A percentile compares a stretch with the other conserved stretches of the same genome.
Conservation (phyloP, 169 alveolate genomes). For the Plasmodium gonderi region DNA sequence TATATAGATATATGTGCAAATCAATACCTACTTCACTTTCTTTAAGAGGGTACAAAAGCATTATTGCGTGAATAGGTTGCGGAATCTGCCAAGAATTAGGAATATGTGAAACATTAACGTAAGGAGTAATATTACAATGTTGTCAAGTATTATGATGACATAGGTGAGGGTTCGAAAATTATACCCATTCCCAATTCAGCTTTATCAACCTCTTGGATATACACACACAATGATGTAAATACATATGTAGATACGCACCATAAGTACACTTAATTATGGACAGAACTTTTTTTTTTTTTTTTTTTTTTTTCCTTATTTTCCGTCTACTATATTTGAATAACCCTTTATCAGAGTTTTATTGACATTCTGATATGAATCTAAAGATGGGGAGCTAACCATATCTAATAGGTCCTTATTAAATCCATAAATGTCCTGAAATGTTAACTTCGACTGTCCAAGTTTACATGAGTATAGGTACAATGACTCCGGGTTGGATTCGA, state of each 20-base stretch:
- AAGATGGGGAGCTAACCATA: slow-evolving; percentile 35
- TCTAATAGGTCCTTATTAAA: slow-evolving; percentile 40
- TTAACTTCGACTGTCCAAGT: slow-evolving; percentile 53
- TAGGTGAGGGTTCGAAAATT: not conserved
- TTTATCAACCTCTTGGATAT: too few species aligned
- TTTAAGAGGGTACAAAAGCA: slow-evolving; percentile 43
- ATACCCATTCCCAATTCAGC: too few species aligned
- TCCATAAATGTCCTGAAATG: slow-evolving; percentile 53
- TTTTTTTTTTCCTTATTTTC: too few species aligned
- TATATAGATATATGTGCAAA: too few species aligned
- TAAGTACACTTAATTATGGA: too few species aligned
- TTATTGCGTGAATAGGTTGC: slow-evolving; percentile 61
- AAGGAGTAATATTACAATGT: too few species aligned
- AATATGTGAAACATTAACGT: not conserved
- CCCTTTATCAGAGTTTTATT: too few species aligned
- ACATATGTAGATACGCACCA: too few species aligned
- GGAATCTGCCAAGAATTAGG: slow-evolving; percentile 12
- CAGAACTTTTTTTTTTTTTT: too few species aligned
- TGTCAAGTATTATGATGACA: not conserved
- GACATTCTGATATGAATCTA: not conserved
- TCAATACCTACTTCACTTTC: slow-evolving; percentile 3
- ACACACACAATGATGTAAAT: too few species aligned
- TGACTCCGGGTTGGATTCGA: slow-evolving; percentile 68
- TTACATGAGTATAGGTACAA: slow-evolving; percentile 43
- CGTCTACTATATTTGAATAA: too few species aligned